Evolutionary conservation across 805 yeast species (phyloP), one percentile per base, ranked within the genome.

Genomic region (Candida lessepsii): DNA sequence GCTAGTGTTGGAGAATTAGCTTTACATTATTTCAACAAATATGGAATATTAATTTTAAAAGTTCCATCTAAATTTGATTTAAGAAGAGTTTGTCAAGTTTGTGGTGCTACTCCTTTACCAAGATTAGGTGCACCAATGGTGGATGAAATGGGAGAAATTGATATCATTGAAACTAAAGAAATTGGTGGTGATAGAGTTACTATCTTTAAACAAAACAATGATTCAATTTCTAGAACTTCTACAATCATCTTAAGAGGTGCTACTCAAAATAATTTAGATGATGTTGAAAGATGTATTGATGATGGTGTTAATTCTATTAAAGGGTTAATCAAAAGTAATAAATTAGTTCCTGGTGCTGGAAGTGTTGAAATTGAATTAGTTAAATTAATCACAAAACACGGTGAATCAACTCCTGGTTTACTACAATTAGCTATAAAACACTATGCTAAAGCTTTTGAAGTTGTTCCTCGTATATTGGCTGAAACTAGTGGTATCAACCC

Each of bases 181-280:
- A 88, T 93, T 59, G 99, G 99, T 49, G 96, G 97, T 40, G 97
- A 93, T 66, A 80, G 96, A 62, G 98, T 93, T 27, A 91, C 98
- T 8, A 76, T 93, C 21, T 90, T 93, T 73, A 78, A 87, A 60
- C 99, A 93, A 66, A 35, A 35, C 7, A 79, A 75, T 47, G 66
- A 61, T 42, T 83, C 96, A 19, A 76, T 86, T 53, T 64, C 73
- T 16, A 58, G 73, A 54, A 93, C 99, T 3, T 81, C 98, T 11
- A 93, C 99, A 7, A 89, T 93, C 54, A 83, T 93, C 35, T 71
- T 93, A 40, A 80, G 99, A 64, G 99, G 99, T 41, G 99, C 99
- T 30, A 93, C 99, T 5, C 91, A 88, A 64, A 90, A 87, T 67
- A 80, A 76, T 60, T 70, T 93, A 59, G 99, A 93, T 57, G 98